A percentile compares a stretch with the other conserved stretches of the same genome.
These are phyloP conservation scores for Talaromyces sp. DNA, from an alignment of 2,329 filamentous ascomycete species.

Conservation along the genomic window DNA sequence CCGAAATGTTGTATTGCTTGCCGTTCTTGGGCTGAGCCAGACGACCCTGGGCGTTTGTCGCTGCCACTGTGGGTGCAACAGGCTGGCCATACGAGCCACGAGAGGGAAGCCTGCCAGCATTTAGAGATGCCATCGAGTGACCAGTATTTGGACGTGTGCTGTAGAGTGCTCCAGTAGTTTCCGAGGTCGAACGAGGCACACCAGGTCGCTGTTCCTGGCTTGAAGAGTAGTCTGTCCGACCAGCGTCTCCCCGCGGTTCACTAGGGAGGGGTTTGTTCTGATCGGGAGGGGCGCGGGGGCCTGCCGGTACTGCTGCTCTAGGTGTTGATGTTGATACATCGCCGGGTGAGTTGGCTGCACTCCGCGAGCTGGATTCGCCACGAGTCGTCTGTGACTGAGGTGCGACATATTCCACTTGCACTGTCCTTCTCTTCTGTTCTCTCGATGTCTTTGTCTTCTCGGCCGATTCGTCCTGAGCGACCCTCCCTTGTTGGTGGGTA, in stretches of 20 bases:
- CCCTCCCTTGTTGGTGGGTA: slow-evolving; percentile 66
- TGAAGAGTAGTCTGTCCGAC: slow-evolving; percentile 16
- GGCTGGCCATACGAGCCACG: slow-evolving; percentile 83
- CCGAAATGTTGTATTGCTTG: slow-evolving; percentile 67
- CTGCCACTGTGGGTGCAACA: slow-evolving; percentile 76
- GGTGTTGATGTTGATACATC: slow-evolving; percentile 16
- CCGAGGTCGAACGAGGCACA: slow-evolving; percentile 50
- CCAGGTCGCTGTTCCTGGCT: slow-evolving; percentile 41
- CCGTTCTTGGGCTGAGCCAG: slow-evolving; percentile 72
- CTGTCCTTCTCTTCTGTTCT: slow-evolving; percentile 86
- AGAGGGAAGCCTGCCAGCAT: slow-evolving; percentile 60
- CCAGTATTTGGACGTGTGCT: slow-evolving; percentile 69
- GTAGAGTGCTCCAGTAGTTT: slow-evolving; percentile 52
- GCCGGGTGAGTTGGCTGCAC: slow-evolving; percentile 10
- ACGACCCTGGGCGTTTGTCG: slow-evolving; percentile 82
- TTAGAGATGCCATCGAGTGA: slow-evolving; percentile 67
- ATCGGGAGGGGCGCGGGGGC: slow-evolving; percentile 14
- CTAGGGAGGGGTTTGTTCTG: slow-evolving; percentile 39
- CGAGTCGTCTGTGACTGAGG: slow-evolving; percentile 81
- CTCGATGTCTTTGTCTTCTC: slow-evolving; percentile 57
- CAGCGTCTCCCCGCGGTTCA: slow-evolving; percentile 8
- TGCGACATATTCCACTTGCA: slow-evolving; percentile 96
- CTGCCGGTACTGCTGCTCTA: background rate
- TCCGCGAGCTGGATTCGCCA: slow-evolving; percentile 44
- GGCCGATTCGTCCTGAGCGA: slow-evolving; percentile 44